phyloP scores from a whole-genome alignment of 2,329 filamentous ascomycete genomes.

The Beauveria sp. region DNA sequence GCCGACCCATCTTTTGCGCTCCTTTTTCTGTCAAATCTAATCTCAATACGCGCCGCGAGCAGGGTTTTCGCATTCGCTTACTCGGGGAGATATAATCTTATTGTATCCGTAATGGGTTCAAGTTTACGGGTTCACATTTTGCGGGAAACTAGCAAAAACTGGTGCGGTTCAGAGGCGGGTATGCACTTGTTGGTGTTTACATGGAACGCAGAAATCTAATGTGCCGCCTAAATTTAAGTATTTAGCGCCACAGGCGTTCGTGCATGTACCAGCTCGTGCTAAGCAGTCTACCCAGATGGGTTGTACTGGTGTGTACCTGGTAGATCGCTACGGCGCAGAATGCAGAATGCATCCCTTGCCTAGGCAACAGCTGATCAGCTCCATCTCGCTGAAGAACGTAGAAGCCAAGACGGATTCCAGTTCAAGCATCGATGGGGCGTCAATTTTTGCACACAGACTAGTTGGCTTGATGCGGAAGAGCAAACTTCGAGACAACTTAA shows the following conservation, averaged over 20 bases:
- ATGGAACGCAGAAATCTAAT: background rate
- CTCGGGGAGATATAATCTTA: background rate
- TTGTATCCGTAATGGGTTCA: background rate
- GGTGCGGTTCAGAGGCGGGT: background rate
- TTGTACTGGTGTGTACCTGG: slow-evolving; percentile 10
- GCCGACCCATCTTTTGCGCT: slow-evolving; percentile 5
- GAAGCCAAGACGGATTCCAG: slow-evolving; percentile 44
- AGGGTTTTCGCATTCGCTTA: background rate
- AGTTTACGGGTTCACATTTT: too few relatives aligned
- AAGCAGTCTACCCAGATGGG: slow-evolving; percentile 3
- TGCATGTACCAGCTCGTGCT: slow-evolving; percentile 7
- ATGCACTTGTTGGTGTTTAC: background rate
- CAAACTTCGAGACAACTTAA: slow-evolving; percentile 85
- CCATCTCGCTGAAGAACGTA: background rate
- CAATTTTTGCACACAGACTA: slow-evolving; percentile 92
- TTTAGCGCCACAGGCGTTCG: background rate
- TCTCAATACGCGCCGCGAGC: background rate
- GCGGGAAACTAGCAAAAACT: background rate
- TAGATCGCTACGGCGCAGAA: slow-evolving; percentile 5
- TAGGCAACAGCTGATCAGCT: slow-evolving; percentile 2
- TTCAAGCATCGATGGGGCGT: slow-evolving; percentile 38
- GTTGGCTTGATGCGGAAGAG: slow-evolving; percentile 80
- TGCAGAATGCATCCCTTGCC: slow-evolving; percentile 8
- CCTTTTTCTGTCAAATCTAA: slow-evolving; percentile 2
- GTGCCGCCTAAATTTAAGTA: background rate